Evolutionary conservation across 352 stramenopile genomes (phyloP).

Genomic region (Pythium phragmiticola): DNA sequence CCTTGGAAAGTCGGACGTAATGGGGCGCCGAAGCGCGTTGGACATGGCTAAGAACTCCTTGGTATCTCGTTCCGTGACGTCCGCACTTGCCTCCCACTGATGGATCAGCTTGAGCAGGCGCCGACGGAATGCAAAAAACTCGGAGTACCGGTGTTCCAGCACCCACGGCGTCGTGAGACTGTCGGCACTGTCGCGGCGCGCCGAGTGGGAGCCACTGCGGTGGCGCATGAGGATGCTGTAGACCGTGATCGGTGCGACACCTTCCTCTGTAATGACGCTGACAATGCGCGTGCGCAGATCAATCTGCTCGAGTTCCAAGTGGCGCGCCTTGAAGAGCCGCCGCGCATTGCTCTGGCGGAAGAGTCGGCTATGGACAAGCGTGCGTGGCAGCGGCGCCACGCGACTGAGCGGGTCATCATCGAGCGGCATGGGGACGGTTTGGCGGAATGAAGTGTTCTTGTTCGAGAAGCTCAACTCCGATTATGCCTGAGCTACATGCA

Average conservation of each 20-base stretch:
- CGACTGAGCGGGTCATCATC: slow-evolving; percentile 3
- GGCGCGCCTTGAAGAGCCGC: slow-evolving; percentile 57
- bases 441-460: neutral
- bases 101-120: slow-evolving; percentile 44
- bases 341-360: slow-evolving; percentile 42
- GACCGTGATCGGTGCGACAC: slow-evolving; percentile 48
- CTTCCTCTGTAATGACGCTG: slow-evolving; percentile 11
- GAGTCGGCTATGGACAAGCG: slow-evolving; percentile 29
- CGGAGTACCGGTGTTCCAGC: slow-evolving; percentile 62
- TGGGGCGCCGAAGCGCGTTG: slow-evolving; percentile 38
- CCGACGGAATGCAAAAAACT: slow-evolving; percentile 59
- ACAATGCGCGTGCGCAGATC: slow-evolving; percentile 38
- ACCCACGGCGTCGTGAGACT: slow-evolving; percentile 33
- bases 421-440: neutral
- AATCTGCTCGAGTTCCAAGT: slow-evolving; percentile 46
- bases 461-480: neutral
- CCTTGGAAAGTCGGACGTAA: slow-evolving; percentile 50
- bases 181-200: slow-evolving; percentile 21
- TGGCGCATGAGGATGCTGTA: slow-evolving; percentile 62
- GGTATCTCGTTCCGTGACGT: slow-evolving; percentile 27
- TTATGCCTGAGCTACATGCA: neutral
- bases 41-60: slow-evolving; percentile 48
- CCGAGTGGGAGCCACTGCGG: slow-evolving; percentile 10
- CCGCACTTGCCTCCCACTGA: slow-evolving; percentile 40
- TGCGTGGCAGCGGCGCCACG: slow-evolving; percentile 14